Conservation (phyloP, 192 early-diverging fungal species). For the Coemansia aciculifera region DNA sequence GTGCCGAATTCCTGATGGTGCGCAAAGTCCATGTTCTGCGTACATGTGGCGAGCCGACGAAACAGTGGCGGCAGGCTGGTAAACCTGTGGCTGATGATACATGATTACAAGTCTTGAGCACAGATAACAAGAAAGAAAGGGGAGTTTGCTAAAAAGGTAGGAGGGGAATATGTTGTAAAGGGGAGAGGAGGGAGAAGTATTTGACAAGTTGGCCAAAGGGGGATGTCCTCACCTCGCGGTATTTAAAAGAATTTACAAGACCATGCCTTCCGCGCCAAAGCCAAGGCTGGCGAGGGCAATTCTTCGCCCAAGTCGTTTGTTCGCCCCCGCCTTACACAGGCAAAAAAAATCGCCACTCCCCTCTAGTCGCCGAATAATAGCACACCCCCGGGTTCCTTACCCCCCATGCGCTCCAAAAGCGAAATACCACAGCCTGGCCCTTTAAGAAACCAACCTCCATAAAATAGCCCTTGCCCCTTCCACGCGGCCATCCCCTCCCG, state of each 20-base stretch:
- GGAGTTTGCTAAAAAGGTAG: background rate
- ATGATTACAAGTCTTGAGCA: constrained; percentile 7
- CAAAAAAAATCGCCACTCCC: background rate
- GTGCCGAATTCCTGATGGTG: constrained; percentile 8
- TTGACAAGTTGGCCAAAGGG: background rate
- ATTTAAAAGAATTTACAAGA: constrained; percentile 5
- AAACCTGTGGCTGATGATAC: constrained; percentile 18
- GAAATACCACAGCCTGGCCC: background rate
- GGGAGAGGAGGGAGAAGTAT: background rate
- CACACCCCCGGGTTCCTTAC: background rate
- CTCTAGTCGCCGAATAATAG: constrained; percentile 5
- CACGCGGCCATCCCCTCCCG: background rate
- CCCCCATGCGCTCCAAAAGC: background rate
- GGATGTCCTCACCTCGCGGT: background rate
- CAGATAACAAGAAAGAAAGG: background rate
- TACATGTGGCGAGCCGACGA: constrained; percentile 23
- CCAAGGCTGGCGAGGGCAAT: constrained; percentile 1
- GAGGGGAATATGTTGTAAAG: background rate
- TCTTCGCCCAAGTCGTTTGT: background rate
- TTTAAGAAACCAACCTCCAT: constrained; percentile 2
- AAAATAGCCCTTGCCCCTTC: background rate
- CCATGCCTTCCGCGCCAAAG: background rate
- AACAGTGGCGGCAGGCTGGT: constrained; percentile 7
- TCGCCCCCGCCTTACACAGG: background rate
- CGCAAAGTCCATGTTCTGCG: constrained; percentile 11